Evolutionary conservation across 305 asterid genomes (phyloP).

Genomic region (Rubia tinctorum): DNA sequence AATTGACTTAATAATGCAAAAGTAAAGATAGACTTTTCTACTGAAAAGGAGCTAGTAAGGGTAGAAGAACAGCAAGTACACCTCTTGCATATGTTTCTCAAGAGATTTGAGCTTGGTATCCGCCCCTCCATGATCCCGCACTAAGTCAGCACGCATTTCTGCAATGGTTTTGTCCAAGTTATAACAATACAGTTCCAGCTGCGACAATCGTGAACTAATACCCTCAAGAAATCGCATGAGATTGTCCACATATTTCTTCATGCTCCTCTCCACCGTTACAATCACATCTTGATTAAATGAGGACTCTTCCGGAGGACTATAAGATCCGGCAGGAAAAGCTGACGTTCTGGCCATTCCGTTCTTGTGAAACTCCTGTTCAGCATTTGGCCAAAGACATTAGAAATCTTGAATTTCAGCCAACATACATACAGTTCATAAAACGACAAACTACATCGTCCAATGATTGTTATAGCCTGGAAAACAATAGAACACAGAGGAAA

Average conservation of each 20-base stretch:
- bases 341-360: slow-evolving; percentile 83
- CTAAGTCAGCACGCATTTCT: slow-evolving; percentile 81
- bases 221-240: slow-evolving; percentile 94
- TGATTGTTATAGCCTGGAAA: background rate
- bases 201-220: slow-evolving; percentile 77
- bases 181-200: slow-evolving; percentile 63
- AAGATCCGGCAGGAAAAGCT: slow-evolving; percentile 52
- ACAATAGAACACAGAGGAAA: background rate
- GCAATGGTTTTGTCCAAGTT: slow-evolving; percentile 86
- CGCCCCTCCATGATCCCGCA: slow-evolving; percentile 71
- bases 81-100: slow-evolving; percentile 89
- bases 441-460: background rate
- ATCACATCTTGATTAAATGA: slow-evolving; percentile 62
- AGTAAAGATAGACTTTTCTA: background rate
- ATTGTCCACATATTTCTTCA: slow-evolving; percentile 85
- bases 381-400: background rate
- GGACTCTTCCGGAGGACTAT: slow-evolving; percentile 74
- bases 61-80: slow-evolving; percentile 18
- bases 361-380: slow-evolving; percentile 75
- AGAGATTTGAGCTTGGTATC: slow-evolving; percentile 74
- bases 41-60: background rate
- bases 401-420: background rate
- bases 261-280: slow-evolving; percentile 60
- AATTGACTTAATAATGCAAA: background rate
- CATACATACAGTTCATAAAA: background rate